Conservation (phyloP, 2,329 filamentous ascomycete species). For the Aspergillus texensis region DNA sequence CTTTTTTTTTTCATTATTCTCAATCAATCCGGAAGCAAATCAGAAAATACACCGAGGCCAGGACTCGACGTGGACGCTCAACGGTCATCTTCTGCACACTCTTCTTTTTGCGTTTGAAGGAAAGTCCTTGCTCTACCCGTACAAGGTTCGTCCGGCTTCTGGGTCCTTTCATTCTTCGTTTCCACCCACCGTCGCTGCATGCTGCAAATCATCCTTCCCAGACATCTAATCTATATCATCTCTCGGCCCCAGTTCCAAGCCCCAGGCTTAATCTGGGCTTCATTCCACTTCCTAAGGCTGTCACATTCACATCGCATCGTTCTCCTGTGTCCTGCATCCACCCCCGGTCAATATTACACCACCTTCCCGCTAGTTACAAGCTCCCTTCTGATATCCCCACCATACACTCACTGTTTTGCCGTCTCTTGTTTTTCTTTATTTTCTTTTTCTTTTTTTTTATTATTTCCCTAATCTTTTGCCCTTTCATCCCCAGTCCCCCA, state of each 20-base stretch:
- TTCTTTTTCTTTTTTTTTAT: slow-evolving; percentile 14
- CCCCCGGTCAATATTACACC: slow-evolving; percentile 43
- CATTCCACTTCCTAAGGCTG: slow-evolving; percentile 14
- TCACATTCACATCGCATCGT: slow-evolving; percentile 26
- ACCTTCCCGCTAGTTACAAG: slow-evolving; percentile 41
- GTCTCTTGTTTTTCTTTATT: slow-evolving; percentile 16
- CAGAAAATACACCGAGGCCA: background rate
- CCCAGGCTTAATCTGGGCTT: slow-evolving; percentile 16
- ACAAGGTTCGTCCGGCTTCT: slow-evolving; percentile 6
- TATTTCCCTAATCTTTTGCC: slow-evolving; percentile 8
- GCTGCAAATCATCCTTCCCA: slow-evolving; percentile 27
- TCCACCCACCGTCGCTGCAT: slow-evolving; percentile 19
- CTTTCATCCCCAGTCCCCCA: slow-evolving; percentile 10
- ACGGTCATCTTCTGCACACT: background rate
- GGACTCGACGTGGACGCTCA: slow-evolving; percentile 1
- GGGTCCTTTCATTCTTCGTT: slow-evolving; percentile 11
- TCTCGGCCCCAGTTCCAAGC: slow-evolving; percentile 9
- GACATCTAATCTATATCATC: slow-evolving; percentile 19
- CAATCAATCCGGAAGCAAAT: background rate
- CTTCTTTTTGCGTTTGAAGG: slow-evolving; percentile 1
- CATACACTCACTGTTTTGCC: slow-evolving; percentile 22
- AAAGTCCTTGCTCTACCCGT: background rate
- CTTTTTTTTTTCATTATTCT: slow-evolving; percentile 8
- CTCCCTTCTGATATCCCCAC: slow-evolving; percentile 35
- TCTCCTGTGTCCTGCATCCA: slow-evolving; percentile 39